Evolutionary conservation across 106 monocot genomes (phyloP).

Genomic region (Amphibolis antarctica): DNA sequence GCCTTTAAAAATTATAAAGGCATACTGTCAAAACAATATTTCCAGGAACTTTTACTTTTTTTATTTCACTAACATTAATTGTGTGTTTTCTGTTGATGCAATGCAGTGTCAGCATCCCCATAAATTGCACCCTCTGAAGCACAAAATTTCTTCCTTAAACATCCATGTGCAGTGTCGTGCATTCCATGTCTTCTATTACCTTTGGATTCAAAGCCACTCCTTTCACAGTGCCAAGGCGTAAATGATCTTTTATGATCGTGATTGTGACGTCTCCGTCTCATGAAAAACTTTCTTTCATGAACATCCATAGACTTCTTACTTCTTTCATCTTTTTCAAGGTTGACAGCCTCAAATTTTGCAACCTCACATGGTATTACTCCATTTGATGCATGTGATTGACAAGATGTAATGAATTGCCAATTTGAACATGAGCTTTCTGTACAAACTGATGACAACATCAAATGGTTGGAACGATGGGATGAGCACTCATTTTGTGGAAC

Average conservation of each 20-base stretch:
- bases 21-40: constrained; percentile 17
- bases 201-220: constrained; percentile 5
- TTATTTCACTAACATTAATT: constrained; percentile 10
- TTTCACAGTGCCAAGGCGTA: constrained; percentile 18
- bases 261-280: constrained; percentile 7
- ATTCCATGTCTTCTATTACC: constrained; percentile 13
- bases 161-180: constrained; percentile 1
- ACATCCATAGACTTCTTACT: constrained; percentile 5
- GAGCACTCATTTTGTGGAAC: background rate
- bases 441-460: background rate
- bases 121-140: background rate
- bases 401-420: background rate
- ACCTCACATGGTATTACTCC: background rate
- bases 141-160: too few relatives aligned
- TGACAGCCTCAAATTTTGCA: background rate
- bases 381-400: background rate
- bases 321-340: constrained; percentile 3
- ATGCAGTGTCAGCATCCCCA: constrained; percentile 8
- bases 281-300: constrained; percentile 17
- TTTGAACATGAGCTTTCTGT: constrained; percentile 1
- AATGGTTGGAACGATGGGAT: background rate
- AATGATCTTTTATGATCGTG: constrained; percentile 8
- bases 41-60: constrained; percentile 9
- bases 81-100: constrained; percentile 8
- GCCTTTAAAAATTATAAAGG: constrained; percentile 21